Base-by-base conservation (phyloP, 441 rosid genomes). In the Brassica hybrid region DNA sequence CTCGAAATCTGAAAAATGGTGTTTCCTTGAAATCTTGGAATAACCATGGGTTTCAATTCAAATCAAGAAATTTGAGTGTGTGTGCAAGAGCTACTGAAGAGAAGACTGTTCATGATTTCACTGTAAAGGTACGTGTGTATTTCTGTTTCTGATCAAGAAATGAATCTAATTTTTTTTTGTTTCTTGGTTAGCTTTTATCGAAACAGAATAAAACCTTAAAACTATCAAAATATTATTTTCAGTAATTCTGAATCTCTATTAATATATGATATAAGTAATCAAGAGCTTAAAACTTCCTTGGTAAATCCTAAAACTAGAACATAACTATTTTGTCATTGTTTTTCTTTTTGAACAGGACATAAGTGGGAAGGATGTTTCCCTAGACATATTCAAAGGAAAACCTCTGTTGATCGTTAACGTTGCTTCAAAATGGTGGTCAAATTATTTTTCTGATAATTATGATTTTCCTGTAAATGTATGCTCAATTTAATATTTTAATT, bases 401-500 rank as follows among this genome's bases (percentile, higher is more conserved):
- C 85, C 69, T 83, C 83, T 90, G 5, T 83, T 94, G 84, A 88
- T 94, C 76, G 96, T 90, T 56, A 92, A 94, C 61, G 98, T 94
- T 48, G 98, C 98, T 83, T 92, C 97, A 4, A 86, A 52, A 92
- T 94, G 98, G 97, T 52, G 58, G 17, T 45, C 7, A 5, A 30
- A 5, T 18, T 8, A 1, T 45, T 19, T 19, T 41, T 23, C 45
- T 18, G 4, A 48, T 5, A 25, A 60, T 19, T 27, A n/a, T 4
- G 6, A 2, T 12, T 68, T 72, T 74, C 8, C 5, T 43, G 60
- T 41, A 43, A 14, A 56, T 45, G 62, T 58, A 84, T 74, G 56
- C 59, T 8, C 12, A 62, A 16, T 48, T 56, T 3, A 1, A 27
- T 48, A 48, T 52, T 52, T 52, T 52, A 6, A 14, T 52, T 23